Base-by-base conservation (phyloP, 129 eudicot genomes). In the Gnaphalium uliginosum region DNA sequence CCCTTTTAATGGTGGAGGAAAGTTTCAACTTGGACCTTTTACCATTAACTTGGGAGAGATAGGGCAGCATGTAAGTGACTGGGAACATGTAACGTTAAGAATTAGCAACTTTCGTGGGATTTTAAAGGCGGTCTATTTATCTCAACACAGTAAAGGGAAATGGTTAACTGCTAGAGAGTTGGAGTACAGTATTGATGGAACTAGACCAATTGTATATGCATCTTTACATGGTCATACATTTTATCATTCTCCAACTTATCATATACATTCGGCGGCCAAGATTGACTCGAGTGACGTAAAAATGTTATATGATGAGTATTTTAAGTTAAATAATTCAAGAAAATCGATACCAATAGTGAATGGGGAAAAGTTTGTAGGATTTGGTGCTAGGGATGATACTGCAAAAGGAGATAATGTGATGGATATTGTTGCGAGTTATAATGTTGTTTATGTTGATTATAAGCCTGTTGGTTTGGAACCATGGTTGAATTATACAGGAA, bases 11-110 rank as follows among this genome's bases (percentile, higher is more conserved):
- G 86, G 89, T 6, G 76, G 75, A 32, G 84, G 82, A n/a, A 71
- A 26, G 72, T 76, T 84, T 10, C 85, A 82, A 66, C 4, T 79
- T 15, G 86, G 84, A 25, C 72, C 80, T 23, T 30, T 79, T 14
- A 73, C 56, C 35, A 66, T 85, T 18, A 35, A 62, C 19, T 58
- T 85, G 11, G 76, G 82, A 4, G 15, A 18, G 8, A 68, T 85
- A 21, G 89, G 89, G 32, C 84, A 85, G 62, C 89, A 85, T 39
- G 84, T 82, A 14, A 46, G 84, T n/a, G 89, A 85, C n/a, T 85
- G 89, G 89, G 86, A 85, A 37, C 89, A 85, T 46, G 22, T 85
- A 2, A 82, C 84, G 4, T 57, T 85, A 66, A 72, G 89, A 66
- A 25, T 85, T 1, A 80, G 78, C 26, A 85, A 85, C 77, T 82